Conservation (phyloP, 2,329 filamentous ascomycete species). For the Phyllosticta citrichinensis region DNA sequence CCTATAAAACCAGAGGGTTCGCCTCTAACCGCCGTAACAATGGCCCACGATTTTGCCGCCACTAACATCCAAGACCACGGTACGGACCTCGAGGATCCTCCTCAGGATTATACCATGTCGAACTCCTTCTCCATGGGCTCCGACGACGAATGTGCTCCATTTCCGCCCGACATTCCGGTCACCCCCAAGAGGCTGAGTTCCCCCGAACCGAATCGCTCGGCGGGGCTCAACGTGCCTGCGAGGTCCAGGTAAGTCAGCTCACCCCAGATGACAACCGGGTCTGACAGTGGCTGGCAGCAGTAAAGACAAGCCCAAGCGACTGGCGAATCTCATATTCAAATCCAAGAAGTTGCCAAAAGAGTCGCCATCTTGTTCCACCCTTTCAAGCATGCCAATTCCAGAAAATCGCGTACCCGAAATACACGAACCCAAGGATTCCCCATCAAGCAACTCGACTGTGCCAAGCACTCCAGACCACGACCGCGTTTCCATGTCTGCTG, state of each 20-base stretch:
- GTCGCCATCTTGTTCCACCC: background rate
- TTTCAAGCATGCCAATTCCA: background rate
- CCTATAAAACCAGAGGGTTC: background rate
- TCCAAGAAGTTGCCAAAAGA: background rate
- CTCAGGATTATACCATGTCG: background rate
- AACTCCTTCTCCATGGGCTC: constrained; percentile 5
- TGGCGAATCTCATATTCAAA: background rate
- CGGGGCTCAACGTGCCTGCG: background rate
- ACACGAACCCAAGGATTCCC: constrained; percentile 2
- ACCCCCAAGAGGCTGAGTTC: background rate
- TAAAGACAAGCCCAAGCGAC: background rate
- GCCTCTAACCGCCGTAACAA: background rate
- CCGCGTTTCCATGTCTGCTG: constrained; percentile 17
- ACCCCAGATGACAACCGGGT: background rate
- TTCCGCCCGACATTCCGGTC: background rate
- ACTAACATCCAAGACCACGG: background rate
- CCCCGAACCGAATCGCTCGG: background rate
- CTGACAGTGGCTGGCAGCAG: background rate
- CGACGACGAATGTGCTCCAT: constrained; percentile 1
- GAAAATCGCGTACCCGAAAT: constrained; percentile 9
- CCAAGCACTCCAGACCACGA: constrained; percentile 16
- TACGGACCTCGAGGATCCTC: background rate
- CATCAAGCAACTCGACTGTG: constrained; percentile 9
- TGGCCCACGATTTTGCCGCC: background rate
- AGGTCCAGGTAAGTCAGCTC: background rate